Evolutionary conservation across 495 filamentous ascomycete genomes (phyloP).

Genomic region (Entonaema liquescens): DNA sequence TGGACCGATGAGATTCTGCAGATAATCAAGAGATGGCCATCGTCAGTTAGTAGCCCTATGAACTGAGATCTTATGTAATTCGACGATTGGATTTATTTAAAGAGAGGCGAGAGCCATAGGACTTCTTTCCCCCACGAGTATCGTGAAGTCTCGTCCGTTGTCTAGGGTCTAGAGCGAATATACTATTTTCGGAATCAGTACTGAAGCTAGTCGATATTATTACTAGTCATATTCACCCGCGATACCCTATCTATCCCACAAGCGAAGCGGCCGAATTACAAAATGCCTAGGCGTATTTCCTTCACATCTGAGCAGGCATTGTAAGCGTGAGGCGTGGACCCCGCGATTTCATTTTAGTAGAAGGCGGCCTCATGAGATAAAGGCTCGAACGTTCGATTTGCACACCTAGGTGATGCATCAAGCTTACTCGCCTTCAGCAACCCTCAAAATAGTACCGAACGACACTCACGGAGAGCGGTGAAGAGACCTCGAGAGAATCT

Average conservation of each 20-base stretch:
- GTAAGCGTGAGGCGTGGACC: background rate
- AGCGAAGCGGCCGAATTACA: background rate
- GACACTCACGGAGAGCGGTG: background rate
- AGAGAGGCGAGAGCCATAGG: background rate
- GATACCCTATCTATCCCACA: constrained; percentile 6
- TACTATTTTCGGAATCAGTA: constrained; percentile 14
- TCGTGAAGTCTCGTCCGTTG: background rate
- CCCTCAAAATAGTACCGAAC: background rate
- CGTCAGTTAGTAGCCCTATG: background rate
- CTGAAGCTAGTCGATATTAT: background rate
- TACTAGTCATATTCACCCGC: background rate
- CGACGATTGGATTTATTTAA: background rate
- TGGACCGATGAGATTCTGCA: background rate
- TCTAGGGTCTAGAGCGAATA: background rate
- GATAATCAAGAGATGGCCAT: background rate
- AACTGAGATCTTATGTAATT: background rate
- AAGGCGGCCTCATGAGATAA: background rate
- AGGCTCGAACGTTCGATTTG: background rate
- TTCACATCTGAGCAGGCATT: background rate
- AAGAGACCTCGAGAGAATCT: background rate
- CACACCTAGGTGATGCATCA: too few species aligned
- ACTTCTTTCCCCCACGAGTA: background rate
- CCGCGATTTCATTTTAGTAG: background rate
- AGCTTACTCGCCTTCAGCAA: background rate
- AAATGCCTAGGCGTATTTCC: background rate